Evolutionary conservation across 441 rosid genomes (phyloP).

Genomic region (Breynia disticha): DNA sequence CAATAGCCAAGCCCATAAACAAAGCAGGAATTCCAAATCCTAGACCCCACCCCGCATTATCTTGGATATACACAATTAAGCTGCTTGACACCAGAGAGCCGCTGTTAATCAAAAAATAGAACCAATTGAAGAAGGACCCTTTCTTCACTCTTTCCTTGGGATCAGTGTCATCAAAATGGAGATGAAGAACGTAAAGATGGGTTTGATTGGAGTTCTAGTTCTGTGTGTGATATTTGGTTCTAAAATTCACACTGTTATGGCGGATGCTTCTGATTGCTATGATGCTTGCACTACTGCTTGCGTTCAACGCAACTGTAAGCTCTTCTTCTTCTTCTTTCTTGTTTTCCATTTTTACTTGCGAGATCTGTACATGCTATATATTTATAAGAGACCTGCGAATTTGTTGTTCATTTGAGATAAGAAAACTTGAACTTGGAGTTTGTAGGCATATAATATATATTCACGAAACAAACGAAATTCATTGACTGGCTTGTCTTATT

Average conservation of each 20-base stretch:
- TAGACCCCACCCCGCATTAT: constrained; percentile 78
- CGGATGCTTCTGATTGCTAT: constrained; percentile 25
- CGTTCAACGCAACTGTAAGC: constrained; percentile 25
- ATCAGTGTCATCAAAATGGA: constrained; percentile 50
- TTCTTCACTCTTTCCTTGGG: constrained; percentile 58
- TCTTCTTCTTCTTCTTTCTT: background rate
- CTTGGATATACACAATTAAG: constrained; percentile 74
- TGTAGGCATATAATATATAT: too few species aligned
- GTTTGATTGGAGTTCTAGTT: too few species aligned
- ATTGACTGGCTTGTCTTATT: too few species aligned
- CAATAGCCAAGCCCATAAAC: constrained; percentile 71
- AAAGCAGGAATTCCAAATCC: constrained; percentile 86
- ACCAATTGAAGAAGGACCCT: constrained; percentile 85
- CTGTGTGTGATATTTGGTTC: too few species aligned
- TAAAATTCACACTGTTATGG: constrained; percentile 7
- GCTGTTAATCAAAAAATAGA: constrained; percentile 69
- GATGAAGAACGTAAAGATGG: too few species aligned
- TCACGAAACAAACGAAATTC: too few species aligned
- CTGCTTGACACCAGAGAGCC: constrained; percentile 72
- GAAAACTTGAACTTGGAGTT: too few species aligned
- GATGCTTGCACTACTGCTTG: constrained; percentile 41
- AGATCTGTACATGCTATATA: too few species aligned
- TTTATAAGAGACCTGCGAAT: too few species aligned
- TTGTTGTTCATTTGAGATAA: too few species aligned
- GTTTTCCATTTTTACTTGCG: too few species aligned